Evolutionary conservation across 2,329 filamentous ascomycete genomes (phyloP).

Genomic region (Diaporthe vexans): DNA sequence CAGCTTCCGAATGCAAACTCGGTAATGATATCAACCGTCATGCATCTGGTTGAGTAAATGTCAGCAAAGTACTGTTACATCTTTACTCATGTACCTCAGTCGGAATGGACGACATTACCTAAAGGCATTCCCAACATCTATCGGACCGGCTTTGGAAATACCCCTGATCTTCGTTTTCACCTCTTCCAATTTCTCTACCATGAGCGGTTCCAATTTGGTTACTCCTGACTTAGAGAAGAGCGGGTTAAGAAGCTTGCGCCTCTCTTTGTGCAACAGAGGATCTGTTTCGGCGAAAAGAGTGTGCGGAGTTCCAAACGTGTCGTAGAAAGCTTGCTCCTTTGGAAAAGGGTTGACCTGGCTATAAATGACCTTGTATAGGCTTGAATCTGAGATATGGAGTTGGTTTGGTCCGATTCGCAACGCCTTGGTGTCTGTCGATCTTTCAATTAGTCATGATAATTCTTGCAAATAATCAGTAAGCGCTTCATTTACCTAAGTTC

Average conservation of each 20-base stretch:
- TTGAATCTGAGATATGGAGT: slow-evolving; percentile 1
- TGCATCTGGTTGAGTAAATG: background rate
- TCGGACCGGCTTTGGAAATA: background rate
- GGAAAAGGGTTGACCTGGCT: background rate
- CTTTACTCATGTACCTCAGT: background rate
- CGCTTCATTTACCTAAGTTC: background rate
- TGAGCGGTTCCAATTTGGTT: background rate
- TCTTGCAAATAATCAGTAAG: background rate
- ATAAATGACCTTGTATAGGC: slow-evolving; percentile 1
- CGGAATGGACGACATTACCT: background rate
- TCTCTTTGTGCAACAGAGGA: background rate
- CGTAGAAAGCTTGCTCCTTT: background rate
- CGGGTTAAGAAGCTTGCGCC: slow-evolving; percentile 2
- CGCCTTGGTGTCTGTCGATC: background rate
- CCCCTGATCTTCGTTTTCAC: background rate
- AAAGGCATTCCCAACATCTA: background rate
- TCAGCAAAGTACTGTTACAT: background rate
- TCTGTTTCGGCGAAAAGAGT: background rate
- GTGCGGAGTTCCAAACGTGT: background rate
- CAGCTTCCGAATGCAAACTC: background rate
- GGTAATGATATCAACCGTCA: background rate
- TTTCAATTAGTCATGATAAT: background rate
- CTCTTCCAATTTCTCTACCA: background rate
- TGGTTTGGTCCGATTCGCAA: slow-evolving; percentile 1
- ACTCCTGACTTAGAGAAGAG: slow-evolving; percentile 1